Evolutionary conservation across 495 filamentous ascomycete species (phyloP), one percentile per base, ranked within the genome.

Genomic region (Penicillium turbatum): DNA sequence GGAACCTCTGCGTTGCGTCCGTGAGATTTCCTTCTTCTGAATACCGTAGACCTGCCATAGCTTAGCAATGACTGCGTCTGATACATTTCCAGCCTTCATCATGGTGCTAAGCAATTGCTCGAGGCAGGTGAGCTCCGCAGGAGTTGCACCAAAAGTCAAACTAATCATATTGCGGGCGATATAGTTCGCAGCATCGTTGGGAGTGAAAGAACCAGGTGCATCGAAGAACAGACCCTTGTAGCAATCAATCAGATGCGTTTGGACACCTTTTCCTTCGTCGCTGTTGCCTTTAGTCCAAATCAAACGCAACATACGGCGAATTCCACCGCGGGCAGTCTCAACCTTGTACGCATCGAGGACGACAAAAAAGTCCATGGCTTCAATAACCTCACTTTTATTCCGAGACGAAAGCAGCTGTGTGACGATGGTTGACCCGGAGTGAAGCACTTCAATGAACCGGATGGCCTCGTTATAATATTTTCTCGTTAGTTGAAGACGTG

Each of bases 241-340:
- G 64, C 89, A 95, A 57, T 97, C 95, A 54, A 99, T 96, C 15
- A 99, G 81, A 70, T 97, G 95, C 2, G 88, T 88, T 64, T 97
- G 93, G 2, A 99, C 91, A 39, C 93, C 93, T 70, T 99, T 99
- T 51, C 93, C 93, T 77, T 99, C 93, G 63, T 99, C 93, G 61
- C 89, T 96, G 71, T 97, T 97, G 47, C 92, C 93, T 72, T 99
- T 99, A 16, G 95, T 97, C 93, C 93, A 99, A 67, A 99, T 97
- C 36, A 97, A 77, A 36, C 90, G 82, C 37, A 99, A 81, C 93
- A 99, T 99, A 48, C 89, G 82, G 38, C 91, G 82, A 59, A 97
- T 96, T 48, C 93, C 93, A 48, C 69, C 71, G 65, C 92, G 88
- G 55, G 93, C 90, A 43, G 91, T 88, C 68, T 96, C 89, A 39